These are phyloP conservation scores for Ceratobasidium sp. DNA, from an alignment of 1,284 basidiomycete genomes.

Conservation along the genomic window DNA sequence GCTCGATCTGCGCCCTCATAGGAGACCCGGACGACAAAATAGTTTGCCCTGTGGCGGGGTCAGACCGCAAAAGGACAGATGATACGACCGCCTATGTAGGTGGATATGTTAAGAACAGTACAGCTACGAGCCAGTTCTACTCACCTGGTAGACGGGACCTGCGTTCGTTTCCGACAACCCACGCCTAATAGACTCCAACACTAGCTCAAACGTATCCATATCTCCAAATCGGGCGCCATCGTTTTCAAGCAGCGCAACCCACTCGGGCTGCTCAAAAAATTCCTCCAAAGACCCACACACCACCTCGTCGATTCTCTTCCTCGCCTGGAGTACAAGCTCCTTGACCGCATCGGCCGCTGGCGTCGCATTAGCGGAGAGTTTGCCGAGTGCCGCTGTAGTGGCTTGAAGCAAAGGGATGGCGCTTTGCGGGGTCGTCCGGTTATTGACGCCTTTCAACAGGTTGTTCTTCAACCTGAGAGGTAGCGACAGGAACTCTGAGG, in stretches of 20 bases:
- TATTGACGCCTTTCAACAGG: conserved; percentile 72
- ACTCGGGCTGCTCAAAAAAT: conserved; percentile 71
- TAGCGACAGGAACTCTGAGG: conserved; percentile 74
- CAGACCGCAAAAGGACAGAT: conserved; percentile 71
- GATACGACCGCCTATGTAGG: conserved; percentile 69
- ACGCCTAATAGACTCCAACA: conserved; percentile 68
- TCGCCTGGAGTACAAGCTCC: conserved; percentile 67
- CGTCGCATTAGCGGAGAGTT: conserved; percentile 48
- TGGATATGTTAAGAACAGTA: background rate
- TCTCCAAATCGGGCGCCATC: conserved; percentile 77
- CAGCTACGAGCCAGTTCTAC: conserved; percentile 44
- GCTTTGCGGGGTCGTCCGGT: conserved; percentile 67
- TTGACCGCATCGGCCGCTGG: conserved; percentile 60
- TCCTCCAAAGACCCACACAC: conserved; percentile 64
- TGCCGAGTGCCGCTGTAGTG: conserved; percentile 64
- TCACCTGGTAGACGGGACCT: conserved; percentile 73
- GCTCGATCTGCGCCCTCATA: conserved; percentile 72
- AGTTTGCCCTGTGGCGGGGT: conserved; percentile 63
- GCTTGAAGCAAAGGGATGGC: conserved; percentile 72
- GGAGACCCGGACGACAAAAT: conserved; percentile 70
- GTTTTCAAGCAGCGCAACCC: conserved; percentile 71
- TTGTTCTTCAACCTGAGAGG: conserved; percentile 69
- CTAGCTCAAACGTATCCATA: conserved; percentile 70
- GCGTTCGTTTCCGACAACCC: conserved; percentile 68
- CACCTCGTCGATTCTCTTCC: conserved; percentile 66